These are phyloP conservation scores for Wallacemonas sp. DNA, from an alignment of 208 protist genomes.

Conservation along the genomic window DNA sequence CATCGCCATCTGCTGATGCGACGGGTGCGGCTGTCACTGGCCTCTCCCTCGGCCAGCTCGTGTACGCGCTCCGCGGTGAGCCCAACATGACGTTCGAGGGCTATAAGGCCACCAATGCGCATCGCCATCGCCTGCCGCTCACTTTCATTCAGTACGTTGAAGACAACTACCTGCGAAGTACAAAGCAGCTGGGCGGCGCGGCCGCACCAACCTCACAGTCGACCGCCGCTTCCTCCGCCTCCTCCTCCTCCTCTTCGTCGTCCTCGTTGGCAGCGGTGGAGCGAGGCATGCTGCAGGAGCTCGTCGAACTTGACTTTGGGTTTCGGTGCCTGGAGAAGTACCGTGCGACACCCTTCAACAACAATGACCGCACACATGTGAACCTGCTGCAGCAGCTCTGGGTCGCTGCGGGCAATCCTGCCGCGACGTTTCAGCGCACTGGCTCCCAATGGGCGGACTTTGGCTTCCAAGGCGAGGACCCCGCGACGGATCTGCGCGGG, in stretches of 20 bases:
- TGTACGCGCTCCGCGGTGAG: slow-evolving; percentile 57
- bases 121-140: slow-evolving; percentile 31
- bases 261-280: slow-evolving; percentile 20
- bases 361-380: slow-evolving; percentile 44
- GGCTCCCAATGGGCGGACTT: slow-evolving; percentile 64
- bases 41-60: slow-evolving; percentile 40
- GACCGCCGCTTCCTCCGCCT: slow-evolving; percentile 1
- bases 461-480: slow-evolving; percentile 90
- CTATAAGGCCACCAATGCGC: slow-evolving; percentile 38
- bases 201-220: background rate
- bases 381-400: slow-evolving; percentile 74
- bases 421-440: slow-evolving; percentile 34
- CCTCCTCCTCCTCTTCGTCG: background rate
- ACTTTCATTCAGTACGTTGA: slow-evolving; percentile 45
- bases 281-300: slow-evolving; percentile 45
- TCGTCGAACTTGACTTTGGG: slow-evolving; percentile 39
- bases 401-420: slow-evolving; percentile 44
- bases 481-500: slow-evolving; percentile 86
- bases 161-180: slow-evolving; percentile 43
- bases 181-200: slow-evolving; percentile 8
- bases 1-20: background rate
- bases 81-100: slow-evolving; percentile 20
- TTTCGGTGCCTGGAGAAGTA: slow-evolving; percentile 57
- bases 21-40: background rate
- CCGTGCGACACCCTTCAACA: slow-evolving; percentile 65